phyloP scores from a whole-genome alignment of 108 stramenopile species.

The Cylindrotheca fusiformis region DNA sequence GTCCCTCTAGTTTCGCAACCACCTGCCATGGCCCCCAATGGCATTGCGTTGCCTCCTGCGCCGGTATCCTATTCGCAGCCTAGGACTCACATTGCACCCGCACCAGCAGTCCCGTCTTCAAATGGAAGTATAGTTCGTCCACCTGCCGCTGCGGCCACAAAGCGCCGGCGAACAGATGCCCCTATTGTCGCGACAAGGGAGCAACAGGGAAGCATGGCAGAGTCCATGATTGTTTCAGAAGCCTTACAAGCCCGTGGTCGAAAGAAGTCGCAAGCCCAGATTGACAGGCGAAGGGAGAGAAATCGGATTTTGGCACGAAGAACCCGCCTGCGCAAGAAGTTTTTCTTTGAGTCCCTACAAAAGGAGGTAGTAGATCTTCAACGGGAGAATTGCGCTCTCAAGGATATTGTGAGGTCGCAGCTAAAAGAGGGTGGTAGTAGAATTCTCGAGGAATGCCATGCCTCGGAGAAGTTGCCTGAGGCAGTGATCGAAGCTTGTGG shows the following conservation, averaged over 20 bases:
- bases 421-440: conserved; percentile 42
- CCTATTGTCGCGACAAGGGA: conserved; percentile 8
- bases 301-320: conserved; percentile 95
- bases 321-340: conserved; percentile 96
- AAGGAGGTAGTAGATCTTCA: conserved; percentile 85
- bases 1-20: conserved; percentile 3
- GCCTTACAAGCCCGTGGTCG: conserved; percentile 28
- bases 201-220: background rate
- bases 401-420: conserved; percentile 69
- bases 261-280: conserved; percentile 83
- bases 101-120: too few species aligned
- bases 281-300: conserved; percentile 80
- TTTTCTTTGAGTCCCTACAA: conserved; percentile 95
- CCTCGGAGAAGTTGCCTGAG: conserved; percentile 55
- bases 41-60: conserved; percentile 12
- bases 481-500: conserved; percentile 48
- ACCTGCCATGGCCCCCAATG: conserved; percentile 8
- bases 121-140: conserved; percentile 2
- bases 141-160: conserved; percentile 9
- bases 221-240: conserved; percentile 8
- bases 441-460: conserved; percentile 64
- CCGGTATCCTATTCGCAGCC: conserved; percentile 1
- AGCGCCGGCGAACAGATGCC: conserved; percentile 20
- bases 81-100: conserved; percentile 3
- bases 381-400: conserved; percentile 70